Base-by-base conservation (phyloP, 139 green algal genomes). In the Micractinium conductrix region DNA sequence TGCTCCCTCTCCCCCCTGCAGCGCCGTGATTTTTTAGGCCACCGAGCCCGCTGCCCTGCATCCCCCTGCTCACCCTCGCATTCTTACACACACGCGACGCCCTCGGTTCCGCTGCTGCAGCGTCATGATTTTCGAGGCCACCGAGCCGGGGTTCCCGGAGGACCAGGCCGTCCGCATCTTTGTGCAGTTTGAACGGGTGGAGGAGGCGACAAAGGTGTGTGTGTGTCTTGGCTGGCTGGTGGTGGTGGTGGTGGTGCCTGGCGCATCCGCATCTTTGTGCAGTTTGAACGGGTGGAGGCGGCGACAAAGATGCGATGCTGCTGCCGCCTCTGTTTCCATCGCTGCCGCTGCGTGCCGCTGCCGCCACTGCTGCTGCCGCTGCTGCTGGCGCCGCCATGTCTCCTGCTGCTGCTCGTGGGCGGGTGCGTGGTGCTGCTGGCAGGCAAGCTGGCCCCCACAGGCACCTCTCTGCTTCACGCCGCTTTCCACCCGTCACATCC, bases 101-200 rank as follows among this genome's bases (percentile, higher is more conserved):
- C n/a, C n/a, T n/a, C n/a, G n/a, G n/a, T n/a, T n/a, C n/a, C n/a
- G n/a, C n/a, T n/a, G n/a, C n/a, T n/a, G 63, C 45, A 83, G 81
- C 55, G 95, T 99, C 30, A 82, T 98, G 58, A 98, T 99, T 68
- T 98, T 97, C 89, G 94, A 98, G 88, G 95, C 98, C 55, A 98
- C 93, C 8, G 93, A 95, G 24, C 79, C 92, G 0, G 91, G 88
- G 62, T 96, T 87, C 80, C 87, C 84, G 2, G 40, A 69, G 1
- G 91, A 94, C 43, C 92, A 97, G 74, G 92, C 96, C 3, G 95
- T 98, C 21, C 93, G 94, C 72, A 96, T 98, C 42, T 98, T 97
- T 87, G 86, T 97, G 44, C 82, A 98, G 86, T 99, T 99, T 92
- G 92, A 96, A 12, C 80, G 91, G 0, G 48, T 78, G 40, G 95